These are phyloP conservation scores for Centella asiatica DNA, from an alignment of 129 eudicot species.

Conservation along the genomic window DNA sequence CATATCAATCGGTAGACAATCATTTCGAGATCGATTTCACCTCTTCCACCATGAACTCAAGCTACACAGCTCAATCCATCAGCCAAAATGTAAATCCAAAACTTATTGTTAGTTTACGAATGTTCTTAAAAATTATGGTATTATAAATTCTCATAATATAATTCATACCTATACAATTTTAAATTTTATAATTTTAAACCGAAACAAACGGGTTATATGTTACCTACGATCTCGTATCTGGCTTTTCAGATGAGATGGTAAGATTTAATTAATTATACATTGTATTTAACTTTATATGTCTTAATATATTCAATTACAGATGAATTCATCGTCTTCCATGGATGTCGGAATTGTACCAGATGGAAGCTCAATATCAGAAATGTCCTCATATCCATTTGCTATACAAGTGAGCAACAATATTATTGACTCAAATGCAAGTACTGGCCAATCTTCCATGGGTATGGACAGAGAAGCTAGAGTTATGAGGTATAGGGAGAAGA, in stretches of 20 bases:
- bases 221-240: no score
- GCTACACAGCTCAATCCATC: conserved; percentile 31
- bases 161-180: no score
- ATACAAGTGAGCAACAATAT: conserved; percentile 13
- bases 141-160: neutral
- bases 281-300: neutral
- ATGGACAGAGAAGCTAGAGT: conserved; percentile 73
- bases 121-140: no score
- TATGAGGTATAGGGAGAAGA: conserved; percentile 76
- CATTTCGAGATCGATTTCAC: conserved; percentile 69
- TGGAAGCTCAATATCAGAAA: conserved; percentile 54
- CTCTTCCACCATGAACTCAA: conserved; percentile 37
- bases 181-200: no score
- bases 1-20: conserved; percentile 27
- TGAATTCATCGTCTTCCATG: conserved; percentile 53
- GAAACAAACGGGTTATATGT: no score
- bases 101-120: neutral
- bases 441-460: conserved; percentile 10
- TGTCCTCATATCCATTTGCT: conserved; percentile 43
- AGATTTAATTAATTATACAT: neutral
- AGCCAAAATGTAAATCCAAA: conserved; percentile 48
- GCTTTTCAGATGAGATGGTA: no score
- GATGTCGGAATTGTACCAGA: conserved; percentile 86
- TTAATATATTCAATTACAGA: conserved; percentile 28
- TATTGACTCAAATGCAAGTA: conserved; percentile 5